Base-by-base conservation (phyloP, 2,329 filamentous ascomycete genomes). In the Orbilia oligospora region DNA sequence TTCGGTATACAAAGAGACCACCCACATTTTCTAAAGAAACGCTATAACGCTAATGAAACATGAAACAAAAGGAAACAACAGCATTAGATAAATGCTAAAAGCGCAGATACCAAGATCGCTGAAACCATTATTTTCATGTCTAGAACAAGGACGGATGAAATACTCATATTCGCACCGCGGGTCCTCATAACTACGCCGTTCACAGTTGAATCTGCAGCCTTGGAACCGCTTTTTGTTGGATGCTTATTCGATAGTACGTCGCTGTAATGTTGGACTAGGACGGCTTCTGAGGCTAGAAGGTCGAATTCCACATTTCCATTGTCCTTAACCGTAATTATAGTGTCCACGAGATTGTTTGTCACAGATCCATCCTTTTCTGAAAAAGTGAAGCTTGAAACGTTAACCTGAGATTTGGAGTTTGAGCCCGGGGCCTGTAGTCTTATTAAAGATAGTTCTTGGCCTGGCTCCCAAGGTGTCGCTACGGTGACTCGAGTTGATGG, bases 391-490 rank as follows among this genome's bases (percentile, higher is more conserved):
- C 49, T 53, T 0, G 73, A 77, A 16, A 77, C 73, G 46, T 77
- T 77, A 3, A 77, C 73, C 22, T 71, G 18, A 2, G 61, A 61
- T 27, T 77, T 77, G 1, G 73, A 67, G 36, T 77, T 77, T 14
- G 73, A 77, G 1, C 73, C 73, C 3, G 73, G 73, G 9, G 24
- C 73, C 49, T 77, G 73, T 1, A 77, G 67, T 16, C 53, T 63
- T 5, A 77, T 71, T 6, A 77, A 33, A 20, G 73, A 71, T 6
- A 77, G 61, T 22, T 77, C 58, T 16, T 53, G 49, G 9, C 73
- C 73, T 8, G 61, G 41, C 4, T 33, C 41, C 73, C 73, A 77
- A 3, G 73, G 73, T 5, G 73, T 77, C 16, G 67, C 30, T 6
- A 77, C 58, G 1, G 16, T 71, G 12, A 77, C 67, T 10, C 46